Conservation (phyloP, 2,329 filamentous ascomycete species). For the Aspergillus texensis region DNA sequence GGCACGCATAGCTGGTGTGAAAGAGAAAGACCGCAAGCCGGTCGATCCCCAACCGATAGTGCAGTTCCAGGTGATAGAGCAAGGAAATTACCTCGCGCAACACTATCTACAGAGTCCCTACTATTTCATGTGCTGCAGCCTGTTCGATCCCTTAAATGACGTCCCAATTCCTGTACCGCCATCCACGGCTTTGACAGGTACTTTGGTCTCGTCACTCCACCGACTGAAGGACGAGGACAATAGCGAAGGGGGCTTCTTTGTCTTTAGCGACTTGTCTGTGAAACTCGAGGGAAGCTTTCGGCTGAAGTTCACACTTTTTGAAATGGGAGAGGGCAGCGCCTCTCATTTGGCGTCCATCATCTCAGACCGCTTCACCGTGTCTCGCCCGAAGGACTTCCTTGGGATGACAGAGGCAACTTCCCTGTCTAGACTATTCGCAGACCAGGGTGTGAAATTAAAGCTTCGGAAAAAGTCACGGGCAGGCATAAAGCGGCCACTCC, state of each 20-base stretch:
- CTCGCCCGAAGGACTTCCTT: constrained; percentile 67
- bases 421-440: constrained; percentile 78
- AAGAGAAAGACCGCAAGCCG: constrained; percentile 83
- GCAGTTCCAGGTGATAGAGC: constrained; percentile 62
- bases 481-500: constrained; percentile 41
- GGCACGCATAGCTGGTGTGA: constrained; percentile 69
- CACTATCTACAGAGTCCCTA: constrained; percentile 67
- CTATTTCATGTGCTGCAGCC: constrained; percentile 62
- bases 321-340: constrained; percentile 62
- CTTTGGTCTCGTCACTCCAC: constrained; percentile 78
- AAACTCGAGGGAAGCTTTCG: constrained; percentile 72
- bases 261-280: constrained; percentile 84
- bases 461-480: constrained; percentile 79
- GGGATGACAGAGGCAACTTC: constrained; percentile 81
- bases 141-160: constrained; percentile 55
- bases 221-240: constrained; percentile 78
- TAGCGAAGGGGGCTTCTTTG: constrained; percentile 77
- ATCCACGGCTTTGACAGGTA: constrained; percentile 66
- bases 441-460: constrained; percentile 81
- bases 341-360: constrained; percentile 57
- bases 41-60: constrained; percentile 84
- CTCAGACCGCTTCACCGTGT: constrained; percentile 68
- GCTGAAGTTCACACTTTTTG: constrained; percentile 77
- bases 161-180: constrained; percentile 46
- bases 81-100: constrained; percentile 58